A percentile compares a stretch with the other conserved stretches of the same genome.
phyloP scores from a whole-genome alignment of 202 grass and related monocot genomes.

The Carex sylvatica region DNA sequence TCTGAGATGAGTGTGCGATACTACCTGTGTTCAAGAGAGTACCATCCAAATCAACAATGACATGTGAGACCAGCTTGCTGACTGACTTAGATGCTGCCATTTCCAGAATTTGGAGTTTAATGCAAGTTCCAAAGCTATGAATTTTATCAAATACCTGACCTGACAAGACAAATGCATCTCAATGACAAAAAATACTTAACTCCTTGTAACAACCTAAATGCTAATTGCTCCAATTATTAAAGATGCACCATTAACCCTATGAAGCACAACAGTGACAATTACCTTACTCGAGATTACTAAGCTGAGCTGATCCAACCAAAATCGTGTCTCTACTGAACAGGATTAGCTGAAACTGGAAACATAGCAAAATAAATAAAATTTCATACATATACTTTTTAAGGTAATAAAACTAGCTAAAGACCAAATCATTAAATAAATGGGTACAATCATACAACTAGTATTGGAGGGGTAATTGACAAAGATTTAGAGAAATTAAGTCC shows the following conservation, averaged over 20 bases:
- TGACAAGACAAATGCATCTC: conserved; percentile 24
- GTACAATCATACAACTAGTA: no score
- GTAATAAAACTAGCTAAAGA: no score
- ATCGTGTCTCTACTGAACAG: no score
- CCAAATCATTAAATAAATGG: no score
- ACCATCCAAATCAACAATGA: conserved; percentile 94
- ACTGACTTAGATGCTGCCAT: conserved; percentile 59
- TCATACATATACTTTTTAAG: no score
- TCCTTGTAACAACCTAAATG: conserved; percentile 4
- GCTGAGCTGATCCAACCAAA: no score
- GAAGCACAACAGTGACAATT: neutral
- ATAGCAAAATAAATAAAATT: no score
- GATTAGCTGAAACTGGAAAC: no score
- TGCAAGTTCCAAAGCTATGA: conserved; percentile 25
- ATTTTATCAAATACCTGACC: conserved; percentile 33
- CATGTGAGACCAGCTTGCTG: conserved; percentile 52
- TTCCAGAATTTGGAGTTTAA: conserved; percentile 30
- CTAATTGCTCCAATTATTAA: neutral
- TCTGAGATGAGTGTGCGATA: neutral
- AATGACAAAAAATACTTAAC: neutral
- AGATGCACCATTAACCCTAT: neutral
- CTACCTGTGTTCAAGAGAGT: conserved; percentile 94
- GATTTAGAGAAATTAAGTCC: no score
- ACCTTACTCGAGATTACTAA: no score
- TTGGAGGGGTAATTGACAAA: no score